These are phyloP conservation scores for Botryotinia calthae DNA, from an alignment of 2,329 filamentous ascomycete species.

Conservation along the genomic window DNA sequence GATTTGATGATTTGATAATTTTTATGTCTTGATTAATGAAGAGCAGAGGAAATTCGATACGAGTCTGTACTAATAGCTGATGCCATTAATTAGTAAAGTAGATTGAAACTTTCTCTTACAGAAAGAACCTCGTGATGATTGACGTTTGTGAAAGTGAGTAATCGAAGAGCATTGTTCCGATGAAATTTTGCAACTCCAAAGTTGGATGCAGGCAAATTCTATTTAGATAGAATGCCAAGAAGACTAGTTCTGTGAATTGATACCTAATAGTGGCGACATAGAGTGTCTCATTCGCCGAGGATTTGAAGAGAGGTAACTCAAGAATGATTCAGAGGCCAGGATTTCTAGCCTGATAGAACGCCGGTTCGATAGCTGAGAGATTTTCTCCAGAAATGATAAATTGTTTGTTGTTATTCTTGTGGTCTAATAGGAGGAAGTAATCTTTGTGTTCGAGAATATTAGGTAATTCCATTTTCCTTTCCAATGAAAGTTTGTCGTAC, in stretches of 20 bases:
- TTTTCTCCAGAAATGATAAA: neutral
- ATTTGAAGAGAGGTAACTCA: too few species aligned
- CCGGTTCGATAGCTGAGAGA: neutral
- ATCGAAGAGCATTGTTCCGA: neutral
- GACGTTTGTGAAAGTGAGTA: neutral
- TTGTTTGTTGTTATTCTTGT: neutral
- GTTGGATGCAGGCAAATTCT: neutral
- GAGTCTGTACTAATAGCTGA: neutral
- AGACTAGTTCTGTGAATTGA: neutral
- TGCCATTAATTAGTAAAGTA: too few species aligned
- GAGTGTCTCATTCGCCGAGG: neutral
- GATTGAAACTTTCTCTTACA: accelerated
- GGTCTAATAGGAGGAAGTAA: neutral
- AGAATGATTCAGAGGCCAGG: neutral
- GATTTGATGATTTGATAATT: neutral
- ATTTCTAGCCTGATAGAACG: neutral
- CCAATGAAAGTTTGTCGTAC: accelerated
- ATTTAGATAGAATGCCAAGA: neutral
- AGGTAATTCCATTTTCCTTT: neutral
- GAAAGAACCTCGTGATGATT: neutral
- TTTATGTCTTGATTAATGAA: neutral
- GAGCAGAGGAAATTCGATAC: neutral
- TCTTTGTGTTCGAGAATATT: neutral
- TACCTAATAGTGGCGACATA: neutral
- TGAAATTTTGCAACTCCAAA: neutral